Conservation (phyloP, 2,329 filamentous ascomycete species). For the Bipolaris sorokiniana region DNA sequence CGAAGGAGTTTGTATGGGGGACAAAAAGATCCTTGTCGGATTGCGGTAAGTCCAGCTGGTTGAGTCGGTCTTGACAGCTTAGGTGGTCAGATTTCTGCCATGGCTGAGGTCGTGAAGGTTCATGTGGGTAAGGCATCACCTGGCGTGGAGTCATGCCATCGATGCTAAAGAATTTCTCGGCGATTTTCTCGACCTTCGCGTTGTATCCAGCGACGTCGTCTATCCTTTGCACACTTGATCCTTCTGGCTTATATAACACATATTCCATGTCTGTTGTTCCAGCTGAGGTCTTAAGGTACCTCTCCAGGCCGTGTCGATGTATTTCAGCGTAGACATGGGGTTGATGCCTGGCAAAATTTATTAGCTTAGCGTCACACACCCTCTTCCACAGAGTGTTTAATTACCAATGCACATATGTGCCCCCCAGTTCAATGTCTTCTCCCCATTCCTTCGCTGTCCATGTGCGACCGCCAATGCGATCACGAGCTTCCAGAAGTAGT, state of each 20-base stretch:
- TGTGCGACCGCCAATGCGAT: neutral
- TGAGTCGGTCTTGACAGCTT: conserved; percentile 1
- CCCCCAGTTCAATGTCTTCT: neutral
- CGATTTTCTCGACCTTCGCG: neutral
- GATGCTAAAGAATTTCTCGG: neutral
- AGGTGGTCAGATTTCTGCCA: neutral
- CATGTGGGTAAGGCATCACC: neutral
- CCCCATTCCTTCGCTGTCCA: neutral
- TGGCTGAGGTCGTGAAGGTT: neutral
- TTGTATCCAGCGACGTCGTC: neutral
- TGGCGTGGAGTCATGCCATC: neutral
- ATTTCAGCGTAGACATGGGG: neutral
- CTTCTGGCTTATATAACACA: neutral
- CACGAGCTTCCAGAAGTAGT: neutral
- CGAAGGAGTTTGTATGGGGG: neutral
- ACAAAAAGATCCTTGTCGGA: neutral
- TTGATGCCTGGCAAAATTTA: neutral
- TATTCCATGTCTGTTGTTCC: neutral
- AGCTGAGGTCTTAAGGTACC: neutral
- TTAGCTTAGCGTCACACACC: neutral
- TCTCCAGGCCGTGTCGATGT: neutral
- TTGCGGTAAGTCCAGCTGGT: neutral
- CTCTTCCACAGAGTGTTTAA: neutral
- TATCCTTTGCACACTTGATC: neutral
- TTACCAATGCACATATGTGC: conserved; percentile 1